phyloP scores from a whole-genome alignment of 2,329 filamentous ascomycete species.

The Monilinia polystroma region DNA sequence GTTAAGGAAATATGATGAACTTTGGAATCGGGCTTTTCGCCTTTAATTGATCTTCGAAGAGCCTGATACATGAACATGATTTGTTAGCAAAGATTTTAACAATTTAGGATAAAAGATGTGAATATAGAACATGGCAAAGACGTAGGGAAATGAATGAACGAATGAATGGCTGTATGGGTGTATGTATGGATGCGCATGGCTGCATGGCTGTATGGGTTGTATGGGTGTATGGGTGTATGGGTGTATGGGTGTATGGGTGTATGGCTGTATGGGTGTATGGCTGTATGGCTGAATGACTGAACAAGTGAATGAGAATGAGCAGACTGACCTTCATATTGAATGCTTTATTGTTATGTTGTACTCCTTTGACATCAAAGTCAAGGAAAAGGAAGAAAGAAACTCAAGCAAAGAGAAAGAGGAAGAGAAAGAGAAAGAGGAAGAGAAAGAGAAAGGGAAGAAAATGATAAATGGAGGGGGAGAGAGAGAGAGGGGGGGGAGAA shows the following conservation, averaged over 20 bases:
- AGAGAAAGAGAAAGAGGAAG: too few species aligned
- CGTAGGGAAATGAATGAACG: too few species aligned
- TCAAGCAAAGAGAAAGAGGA: too few species aligned
- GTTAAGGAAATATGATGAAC: conserved; percentile 64
- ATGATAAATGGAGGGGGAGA: too few species aligned
- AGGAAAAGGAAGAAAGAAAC: neutral
- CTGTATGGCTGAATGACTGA: neutral
- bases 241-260: neutral
- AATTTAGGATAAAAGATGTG: too few species aligned
- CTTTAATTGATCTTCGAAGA: conserved; percentile 68
- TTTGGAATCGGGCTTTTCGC: conserved; percentile 60
- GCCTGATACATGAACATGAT: conserved; percentile 44
- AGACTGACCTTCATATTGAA: conserved; percentile 37
- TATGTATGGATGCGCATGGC: too few species aligned
- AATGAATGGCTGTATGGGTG: neutral
- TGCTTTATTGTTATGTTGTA: conserved; percentile 29
- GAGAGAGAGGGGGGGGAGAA: too few species aligned
- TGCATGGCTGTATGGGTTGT: neutral
- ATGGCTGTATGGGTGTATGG: neutral
- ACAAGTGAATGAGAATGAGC: neutral
- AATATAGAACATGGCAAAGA: too few species aligned
- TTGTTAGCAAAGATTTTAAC: conserved; percentile 29
- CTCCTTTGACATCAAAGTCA: neutral
- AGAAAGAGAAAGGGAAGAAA: too few species aligned
- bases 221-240: neutral